Evolutionary conservation across 2,329 filamentous ascomycete genomes (phyloP).

Genomic region (Chaetothyriales sp.): DNA sequence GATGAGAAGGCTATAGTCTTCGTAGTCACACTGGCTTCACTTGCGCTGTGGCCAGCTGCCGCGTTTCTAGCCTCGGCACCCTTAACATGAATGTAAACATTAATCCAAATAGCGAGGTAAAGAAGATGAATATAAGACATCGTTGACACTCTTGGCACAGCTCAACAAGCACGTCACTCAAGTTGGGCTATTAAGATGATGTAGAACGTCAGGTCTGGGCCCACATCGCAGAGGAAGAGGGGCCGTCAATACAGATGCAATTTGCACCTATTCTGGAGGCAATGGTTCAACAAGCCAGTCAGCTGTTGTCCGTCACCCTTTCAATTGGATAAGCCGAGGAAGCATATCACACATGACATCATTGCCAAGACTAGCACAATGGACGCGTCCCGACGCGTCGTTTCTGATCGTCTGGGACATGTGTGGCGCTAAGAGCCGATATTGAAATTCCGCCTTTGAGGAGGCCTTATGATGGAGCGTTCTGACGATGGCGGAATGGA

Average conservation of each 20-base stretch:
- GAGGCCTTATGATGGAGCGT: conserved; percentile 9
- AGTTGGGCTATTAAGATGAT: not conserved
- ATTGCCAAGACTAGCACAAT: not conserved
- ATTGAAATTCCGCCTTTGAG: not conserved
- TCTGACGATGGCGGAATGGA: conserved; percentile 26
- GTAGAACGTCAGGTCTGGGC: not conserved
- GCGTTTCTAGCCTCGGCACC: not conserved
- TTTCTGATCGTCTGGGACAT: not conserved
- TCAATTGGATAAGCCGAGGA: not conserved
- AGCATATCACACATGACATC: not conserved
- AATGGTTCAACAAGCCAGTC: no score
- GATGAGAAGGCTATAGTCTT: not conserved
- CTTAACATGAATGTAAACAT: not conserved
- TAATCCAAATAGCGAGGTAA: not conserved
- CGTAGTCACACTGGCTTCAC: not conserved
- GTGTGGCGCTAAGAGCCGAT: no score
- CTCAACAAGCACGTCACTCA: not conserved
- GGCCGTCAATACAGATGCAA: no score
- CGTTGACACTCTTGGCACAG: no score
- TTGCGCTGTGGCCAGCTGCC: no score
- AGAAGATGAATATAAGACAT: not conserved
- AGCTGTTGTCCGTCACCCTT: not conserved
- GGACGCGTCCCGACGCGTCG: not conserved
- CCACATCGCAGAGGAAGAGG: no score
- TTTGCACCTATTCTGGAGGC: no score